These are phyloP conservation scores for Solanum rostratum DNA, from an alignment of 257 asterid genomes.

Conservation along the genomic window DNA sequence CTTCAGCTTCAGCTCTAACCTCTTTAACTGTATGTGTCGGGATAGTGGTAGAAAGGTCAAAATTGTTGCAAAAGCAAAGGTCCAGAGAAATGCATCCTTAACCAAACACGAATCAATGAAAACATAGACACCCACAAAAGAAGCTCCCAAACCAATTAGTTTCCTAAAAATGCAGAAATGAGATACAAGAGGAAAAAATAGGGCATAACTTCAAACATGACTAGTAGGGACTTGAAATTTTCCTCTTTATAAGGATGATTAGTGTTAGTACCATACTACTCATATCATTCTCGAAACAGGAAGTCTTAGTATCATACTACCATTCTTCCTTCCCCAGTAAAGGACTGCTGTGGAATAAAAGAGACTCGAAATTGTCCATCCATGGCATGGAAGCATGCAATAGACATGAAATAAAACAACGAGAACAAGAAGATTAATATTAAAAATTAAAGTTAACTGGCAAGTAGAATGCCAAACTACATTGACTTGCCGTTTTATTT, in stretches of 20 bases:
- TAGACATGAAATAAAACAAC: not conserved
- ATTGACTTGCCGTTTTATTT: not conserved
- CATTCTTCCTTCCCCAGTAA: not conserved
- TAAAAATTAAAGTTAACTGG: not conserved
- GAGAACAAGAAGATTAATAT: not conserved
- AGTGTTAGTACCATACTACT: not conserved
- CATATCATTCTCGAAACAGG: not conserved
- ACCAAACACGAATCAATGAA: not conserved
- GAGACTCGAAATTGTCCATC: not conserved
- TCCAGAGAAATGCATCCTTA: not conserved
- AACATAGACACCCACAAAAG: not conserved
- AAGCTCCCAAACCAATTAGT: not conserved
- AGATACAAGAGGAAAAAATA: not conserved
- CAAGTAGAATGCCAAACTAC: not conserved
- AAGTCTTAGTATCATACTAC: not conserved
- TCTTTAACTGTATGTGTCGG: conserved; percentile 59
- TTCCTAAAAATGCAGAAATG: not conserved
- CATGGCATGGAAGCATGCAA: not conserved
- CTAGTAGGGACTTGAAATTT: not conserved
- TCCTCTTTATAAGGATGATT: not conserved
- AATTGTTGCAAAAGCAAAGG: not conserved
- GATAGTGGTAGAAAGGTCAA: not conserved
- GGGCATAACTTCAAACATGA: not conserved
- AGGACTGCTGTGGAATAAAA: not conserved
- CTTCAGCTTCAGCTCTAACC: conserved; percentile 94